phyloP scores from a whole-genome alignment of 306 rosid genomes.

The Cucurbita ficifolia region DNA sequence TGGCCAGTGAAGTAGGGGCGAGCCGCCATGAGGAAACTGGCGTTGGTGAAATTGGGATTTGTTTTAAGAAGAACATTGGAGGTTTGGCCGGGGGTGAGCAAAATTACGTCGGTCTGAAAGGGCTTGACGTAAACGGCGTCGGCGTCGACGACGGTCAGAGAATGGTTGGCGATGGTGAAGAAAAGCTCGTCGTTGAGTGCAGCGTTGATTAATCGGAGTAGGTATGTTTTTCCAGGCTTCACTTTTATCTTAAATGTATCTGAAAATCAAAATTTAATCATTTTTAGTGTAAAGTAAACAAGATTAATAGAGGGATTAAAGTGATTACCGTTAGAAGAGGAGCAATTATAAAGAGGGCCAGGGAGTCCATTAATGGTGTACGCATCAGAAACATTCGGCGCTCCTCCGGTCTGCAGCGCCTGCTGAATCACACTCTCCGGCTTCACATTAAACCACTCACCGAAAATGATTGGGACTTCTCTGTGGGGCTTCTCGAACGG shows the following conservation, averaged over 20 bases:
- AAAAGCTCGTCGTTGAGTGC: constrained; percentile 86
- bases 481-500: constrained; percentile 58
- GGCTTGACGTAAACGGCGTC: constrained; percentile 69
- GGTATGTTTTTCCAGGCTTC: constrained; percentile 61
- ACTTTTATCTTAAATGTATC: constrained; percentile 67
- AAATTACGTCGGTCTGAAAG: constrained; percentile 27
- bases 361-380: constrained; percentile 76
- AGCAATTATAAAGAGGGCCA: constrained; percentile 60
- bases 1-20: constrained; percentile 49
- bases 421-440: constrained; percentile 65
- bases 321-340: constrained; percentile 50
- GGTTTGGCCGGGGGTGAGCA: constrained; percentile 72
- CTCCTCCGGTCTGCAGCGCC: constrained; percentile 66
- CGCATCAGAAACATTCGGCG: constrained; percentile 84
- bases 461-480: constrained; percentile 57
- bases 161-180: constrained; percentile 62
- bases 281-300: background rate
- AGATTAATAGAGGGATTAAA: background rate
- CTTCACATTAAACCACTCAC: constrained; percentile 85
- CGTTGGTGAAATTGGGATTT: constrained; percentile 33
- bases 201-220: constrained; percentile 64
- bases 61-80: constrained; percentile 47
- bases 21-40: constrained; percentile 49
- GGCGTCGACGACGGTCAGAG: constrained; percentile 51
- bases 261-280: constrained; percentile 1